Base-by-base conservation (phyloP, 371 early-diverging fungal genomes). In the Thermomucor indicae-seudaticae region DNA sequence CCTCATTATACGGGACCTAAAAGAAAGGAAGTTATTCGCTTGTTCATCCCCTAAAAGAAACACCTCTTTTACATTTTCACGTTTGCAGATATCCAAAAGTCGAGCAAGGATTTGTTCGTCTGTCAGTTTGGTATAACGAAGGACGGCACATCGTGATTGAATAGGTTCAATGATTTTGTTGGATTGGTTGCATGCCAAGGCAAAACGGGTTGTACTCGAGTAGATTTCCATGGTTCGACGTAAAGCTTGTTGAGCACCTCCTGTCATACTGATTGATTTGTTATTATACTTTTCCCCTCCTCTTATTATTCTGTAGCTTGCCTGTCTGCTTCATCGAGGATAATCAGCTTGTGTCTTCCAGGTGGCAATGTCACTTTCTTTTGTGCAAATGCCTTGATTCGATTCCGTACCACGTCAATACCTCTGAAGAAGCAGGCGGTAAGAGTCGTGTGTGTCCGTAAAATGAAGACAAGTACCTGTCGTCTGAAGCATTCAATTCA, bases 141-240 rank as follows among this genome's bases (percentile, higher is more conserved):
- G 66, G 47, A 98, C 93, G 11, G 99, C 97, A 69, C 98, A 97
- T 51, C 99, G 87, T 43, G 91, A 91, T 70, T 99, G 99, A 55
- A 99, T 99, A 20, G 99, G 98, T 60, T 99, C 99, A 59, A 99
- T 96, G 57, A 99, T 95, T 70, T 99, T 99, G 63, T 80, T 81
- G 43, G 96, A 90, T 62, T 90, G 78, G 67, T 99, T 99, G 78
- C 99, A 99, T 3, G 99, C 98, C 28, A 99, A 76, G 3, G 96
- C 98, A 75, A 99, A 99, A 43, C 98, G 88, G 5, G 97, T 97
- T 0, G 95, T 95, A 34, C 77, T 79, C 19, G 94, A 90, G 67
- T 93, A 95, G 25, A 93, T 89, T 72, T 99, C 99, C 96, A 98
- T 95, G 0, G 94, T 94, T 37, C 98, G 84, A 46, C 99, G 85